phyloP scores from a whole-genome alignment of 441 rosid genomes.

The Viola pubescens region DNA sequence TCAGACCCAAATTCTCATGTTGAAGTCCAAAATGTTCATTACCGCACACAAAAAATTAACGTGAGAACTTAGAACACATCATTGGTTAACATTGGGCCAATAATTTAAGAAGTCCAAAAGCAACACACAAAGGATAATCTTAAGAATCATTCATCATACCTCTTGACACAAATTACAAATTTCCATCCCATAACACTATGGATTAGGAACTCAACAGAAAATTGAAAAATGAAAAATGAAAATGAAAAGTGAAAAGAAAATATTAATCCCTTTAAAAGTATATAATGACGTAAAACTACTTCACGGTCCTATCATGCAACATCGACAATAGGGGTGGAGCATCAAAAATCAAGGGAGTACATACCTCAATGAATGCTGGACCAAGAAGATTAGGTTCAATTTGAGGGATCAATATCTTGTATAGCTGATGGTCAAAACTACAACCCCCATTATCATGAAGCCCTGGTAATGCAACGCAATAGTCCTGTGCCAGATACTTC shows the following conservation, averaged over 20 bases:
- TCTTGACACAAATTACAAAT: too few relatives aligned
- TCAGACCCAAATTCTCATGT: neutral
- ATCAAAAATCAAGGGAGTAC: neutral
- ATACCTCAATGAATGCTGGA: slow-evolving; percentile 95
- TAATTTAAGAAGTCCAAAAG: too few relatives aligned
- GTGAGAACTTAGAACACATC: too few relatives aligned
- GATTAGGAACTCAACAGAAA: too few relatives aligned
- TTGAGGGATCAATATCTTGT: slow-evolving; percentile 47
- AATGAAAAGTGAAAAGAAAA: neutral
- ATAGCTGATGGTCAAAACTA: slow-evolving; percentile 46
- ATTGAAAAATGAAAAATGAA: too few relatives aligned
- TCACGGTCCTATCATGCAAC: neutral
- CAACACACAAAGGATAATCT: too few relatives aligned
- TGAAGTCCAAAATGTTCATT: neutral
- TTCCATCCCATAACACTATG: too few relatives aligned
- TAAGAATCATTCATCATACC: too few relatives aligned
- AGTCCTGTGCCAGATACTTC: slow-evolving; percentile 63
- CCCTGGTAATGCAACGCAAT: slow-evolving; percentile 36
- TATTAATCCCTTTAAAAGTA: too few relatives aligned
- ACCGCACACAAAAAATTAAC: neutral
- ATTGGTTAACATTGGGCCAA: too few relatives aligned
- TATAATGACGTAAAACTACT: neutral
- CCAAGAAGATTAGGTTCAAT: slow-evolving; percentile 60
- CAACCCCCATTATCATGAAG: slow-evolving; percentile 32
- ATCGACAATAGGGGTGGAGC: neutral